phyloP scores from a whole-genome alignment of 805 yeast genomes.

The Jamesozyma jinghongensis region DNA sequence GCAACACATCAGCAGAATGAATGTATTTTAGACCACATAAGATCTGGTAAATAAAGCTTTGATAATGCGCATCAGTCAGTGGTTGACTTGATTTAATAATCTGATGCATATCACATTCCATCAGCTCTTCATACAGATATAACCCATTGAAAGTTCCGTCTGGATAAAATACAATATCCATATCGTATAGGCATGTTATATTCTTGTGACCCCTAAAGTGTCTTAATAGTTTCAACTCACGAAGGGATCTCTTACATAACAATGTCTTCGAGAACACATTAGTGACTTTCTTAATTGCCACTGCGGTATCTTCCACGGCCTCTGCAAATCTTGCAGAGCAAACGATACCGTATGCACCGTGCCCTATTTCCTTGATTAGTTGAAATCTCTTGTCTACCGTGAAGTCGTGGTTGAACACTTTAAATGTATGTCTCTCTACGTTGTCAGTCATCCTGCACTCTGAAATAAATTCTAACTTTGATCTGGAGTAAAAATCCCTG shows the following conservation, averaged over 20 bases:
- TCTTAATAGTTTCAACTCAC: conserved; percentile 82
- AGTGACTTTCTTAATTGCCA: conserved; percentile 93
- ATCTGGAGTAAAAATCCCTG: too few species aligned
- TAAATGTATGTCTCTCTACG: conserved; percentile 41
- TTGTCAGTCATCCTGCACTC: conserved; percentile 16
- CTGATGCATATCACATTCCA: conserved; percentile 99
- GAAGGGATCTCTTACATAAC: conserved; percentile 79
- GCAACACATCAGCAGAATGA: conserved; percentile 87
- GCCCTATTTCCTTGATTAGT: conserved; percentile 87
- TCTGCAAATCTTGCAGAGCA: conserved; percentile 84
- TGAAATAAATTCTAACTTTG: too few species aligned
- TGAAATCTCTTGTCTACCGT: conserved; percentile 83
- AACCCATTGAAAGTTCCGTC: conserved; percentile 82
- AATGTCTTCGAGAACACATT: conserved; percentile 88
- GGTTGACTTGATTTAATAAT: conserved; percentile 91
- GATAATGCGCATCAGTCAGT: conserved; percentile 89
- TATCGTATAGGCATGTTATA: conserved; percentile 88
- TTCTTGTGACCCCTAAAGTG: conserved; percentile 96
- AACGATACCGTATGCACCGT: conserved; percentile 96
- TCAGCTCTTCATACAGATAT: conserved; percentile 87
- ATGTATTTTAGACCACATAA: conserved; percentile 84
- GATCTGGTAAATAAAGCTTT: conserved; percentile 84
- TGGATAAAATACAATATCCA: conserved; percentile 64
- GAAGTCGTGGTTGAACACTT: conserved; percentile 84
- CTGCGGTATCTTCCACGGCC: conserved; percentile 55